Base-by-base conservation (phyloP, 176 grass and related monocot genomes). In the Coix lacrymajobi region DNA sequence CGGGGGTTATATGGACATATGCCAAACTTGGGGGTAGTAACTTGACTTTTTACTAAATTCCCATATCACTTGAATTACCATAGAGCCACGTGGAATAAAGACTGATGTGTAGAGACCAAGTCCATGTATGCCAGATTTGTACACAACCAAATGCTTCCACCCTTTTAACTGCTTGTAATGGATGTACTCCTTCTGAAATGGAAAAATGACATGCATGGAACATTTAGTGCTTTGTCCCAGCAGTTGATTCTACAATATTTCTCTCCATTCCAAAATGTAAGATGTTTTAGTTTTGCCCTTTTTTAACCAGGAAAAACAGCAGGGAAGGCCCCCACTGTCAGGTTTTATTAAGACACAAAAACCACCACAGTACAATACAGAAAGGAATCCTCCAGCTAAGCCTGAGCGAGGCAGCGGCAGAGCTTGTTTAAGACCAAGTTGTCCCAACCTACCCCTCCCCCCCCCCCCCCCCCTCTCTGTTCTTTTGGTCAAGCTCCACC, bases 41-140 rank as follows among this genome's bases (percentile, higher is more conserved):
- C n/a, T 57, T 57, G 22, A 57, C 8, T 57, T 57, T 57, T 57
- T 24, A 57, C 9, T 57, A 84, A 68, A 56, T 44, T 74, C 7
- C 54, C 37, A 30, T 33, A 72, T 61, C 1, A 66, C 7, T 19
- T 14, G 43, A 74, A 20, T 79, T 92, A 98, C 96, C 96, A 93
- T 92, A 85, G 96, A 90, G 45, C 93, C 96, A 31, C 90, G 91
- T 26, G 87, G 81, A 49, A 98, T 93, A 68, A 93, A 95, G 61
- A 88, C 75, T 16, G 89, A 95, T 70, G 96, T 98, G 74, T 98
- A 98, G 19, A 98, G 86, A 82, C 96, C 96, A 83, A 98, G 96
- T 52, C 86, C 92, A 83, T 98, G 96, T 78, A 98, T 98, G 69
- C 93, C 82, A 70, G 91, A 98, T 93, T 95, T 98, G 69, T 93